Evolutionary conservation across 2,329 filamentous ascomycete genomes (phyloP).

Genomic region (Cladosporium sp.): DNA sequence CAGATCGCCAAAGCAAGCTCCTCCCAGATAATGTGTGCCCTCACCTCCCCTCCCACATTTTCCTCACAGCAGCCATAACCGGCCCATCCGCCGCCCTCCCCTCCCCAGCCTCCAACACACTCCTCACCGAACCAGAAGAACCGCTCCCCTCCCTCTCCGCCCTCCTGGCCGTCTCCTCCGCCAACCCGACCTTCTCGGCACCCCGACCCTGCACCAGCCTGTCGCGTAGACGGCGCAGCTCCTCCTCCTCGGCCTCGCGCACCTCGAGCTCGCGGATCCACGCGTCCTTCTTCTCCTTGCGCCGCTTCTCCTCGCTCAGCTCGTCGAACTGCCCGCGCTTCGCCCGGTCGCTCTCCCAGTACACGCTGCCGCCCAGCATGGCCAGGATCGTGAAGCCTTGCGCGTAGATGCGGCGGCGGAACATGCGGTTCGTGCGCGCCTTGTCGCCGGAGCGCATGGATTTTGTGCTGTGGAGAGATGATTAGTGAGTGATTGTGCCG

Average conservation of each 20-base stretch:
- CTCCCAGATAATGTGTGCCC: no score
- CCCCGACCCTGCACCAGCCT: conserved; percentile 31
- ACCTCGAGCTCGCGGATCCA: conserved; percentile 91
- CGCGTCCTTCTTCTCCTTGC: conserved; percentile 78
- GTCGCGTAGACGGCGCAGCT: conserved; percentile 38
- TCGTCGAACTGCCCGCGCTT: conserved; percentile 78
- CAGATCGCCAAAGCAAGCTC: no score
- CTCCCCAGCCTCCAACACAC: conserved; percentile 21
- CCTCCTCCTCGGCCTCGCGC: conserved; percentile 77
- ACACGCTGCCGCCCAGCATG: conserved; percentile 85
- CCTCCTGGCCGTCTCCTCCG: conserved; percentile 24
- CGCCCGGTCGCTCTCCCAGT: conserved; percentile 78
- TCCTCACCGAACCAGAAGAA: conserved; percentile 20
- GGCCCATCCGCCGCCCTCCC: conserved; percentile 12
- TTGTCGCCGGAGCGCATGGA: conserved; percentile 87
- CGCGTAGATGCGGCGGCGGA: conserved; percentile 89
- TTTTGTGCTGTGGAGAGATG: conserved; percentile 55
- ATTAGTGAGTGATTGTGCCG: no score
- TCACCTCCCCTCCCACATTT: conserved; percentile 12
- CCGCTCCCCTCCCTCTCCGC: conserved; percentile 22
- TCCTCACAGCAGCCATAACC: conserved; percentile 13
- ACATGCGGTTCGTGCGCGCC: conserved; percentile 85
- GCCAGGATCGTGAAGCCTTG: conserved; percentile 90
- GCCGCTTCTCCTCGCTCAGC: conserved; percentile 67
- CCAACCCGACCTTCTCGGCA: conserved; percentile 19